These are phyloP conservation scores for Leucocoprinus leucothites DNA, from an alignment of 768 basidiomycete species.

Conservation along the genomic window DNA sequence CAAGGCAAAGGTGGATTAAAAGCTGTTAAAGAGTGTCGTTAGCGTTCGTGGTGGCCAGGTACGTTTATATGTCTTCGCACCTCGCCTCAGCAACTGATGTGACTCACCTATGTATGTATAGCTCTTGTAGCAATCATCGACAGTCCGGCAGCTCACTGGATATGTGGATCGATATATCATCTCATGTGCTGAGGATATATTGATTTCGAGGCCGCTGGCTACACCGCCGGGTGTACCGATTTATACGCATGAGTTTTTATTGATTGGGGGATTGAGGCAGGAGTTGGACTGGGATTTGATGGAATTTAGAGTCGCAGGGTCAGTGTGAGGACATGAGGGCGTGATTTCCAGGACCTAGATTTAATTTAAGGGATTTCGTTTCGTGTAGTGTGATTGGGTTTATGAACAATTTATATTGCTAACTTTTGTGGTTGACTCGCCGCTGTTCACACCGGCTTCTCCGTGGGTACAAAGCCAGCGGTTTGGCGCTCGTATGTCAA, in stretches of 20 bases:
- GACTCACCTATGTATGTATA: too few relatives aligned
- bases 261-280: conserved; percentile 64
- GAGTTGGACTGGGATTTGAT: conserved; percentile 60
- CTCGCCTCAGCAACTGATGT: too few relatives aligned
- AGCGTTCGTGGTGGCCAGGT: conserved; percentile 72
- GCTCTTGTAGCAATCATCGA: conserved; percentile 49
- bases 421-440: too few relatives aligned
- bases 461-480: too few relatives aligned
- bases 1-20: conserved; percentile 54
- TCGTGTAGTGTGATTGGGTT: too few relatives aligned
- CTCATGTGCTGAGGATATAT: conserved; percentile 60
- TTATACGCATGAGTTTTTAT: conserved; percentile 71
- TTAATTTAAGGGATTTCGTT: too few relatives aligned
- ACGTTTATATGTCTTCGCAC: conserved; percentile 17
- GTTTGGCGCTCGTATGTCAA: too few relatives aligned
- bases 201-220: conserved; percentile 63
- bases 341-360: too few relatives aligned
- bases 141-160: conserved; percentile 49
- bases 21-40: conserved; percentile 68
- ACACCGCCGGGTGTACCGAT: conserved; percentile 46
- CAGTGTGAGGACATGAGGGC: neutral
- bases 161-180: conserved; percentile 56
- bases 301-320: conserved; percentile 26
- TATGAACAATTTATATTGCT: too few relatives aligned
- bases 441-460: too few relatives aligned